Evolutionary conservation across 1,284 basidiomycete species (phyloP).

Genomic region (Malassezia sympodialis): DNA sequence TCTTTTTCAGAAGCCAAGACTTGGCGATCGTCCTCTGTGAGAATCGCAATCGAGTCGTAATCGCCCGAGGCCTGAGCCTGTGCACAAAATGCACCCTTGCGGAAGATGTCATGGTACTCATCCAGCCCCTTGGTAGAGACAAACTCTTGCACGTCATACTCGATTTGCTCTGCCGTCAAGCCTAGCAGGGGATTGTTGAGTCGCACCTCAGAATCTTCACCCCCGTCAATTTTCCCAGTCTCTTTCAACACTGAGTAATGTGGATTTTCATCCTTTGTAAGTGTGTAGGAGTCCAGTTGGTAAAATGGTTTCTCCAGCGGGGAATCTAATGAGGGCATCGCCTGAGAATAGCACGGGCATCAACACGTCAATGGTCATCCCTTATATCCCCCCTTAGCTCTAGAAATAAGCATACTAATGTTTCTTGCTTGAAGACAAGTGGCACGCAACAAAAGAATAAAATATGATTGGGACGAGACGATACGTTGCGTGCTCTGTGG

Average conservation of each 20-base stretch:
- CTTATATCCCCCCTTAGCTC: not conserved
- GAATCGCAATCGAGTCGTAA: slow-evolving; percentile 55
- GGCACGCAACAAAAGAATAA: not conserved
- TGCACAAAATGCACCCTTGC: slow-evolving; percentile 39
- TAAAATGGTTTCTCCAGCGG: not conserved
- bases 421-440: not conserved
- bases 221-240: not conserved
- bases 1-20: slow-evolving; percentile 54
- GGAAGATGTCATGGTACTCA: slow-evolving; percentile 26
- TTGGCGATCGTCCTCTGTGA: slow-evolving; percentile 57
- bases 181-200: slow-evolving; percentile 58
- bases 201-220: slow-evolving; percentile 45
- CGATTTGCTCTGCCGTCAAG: slow-evolving; percentile 52
- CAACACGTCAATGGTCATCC: not conserved
- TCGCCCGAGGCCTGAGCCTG: slow-evolving; percentile 33
- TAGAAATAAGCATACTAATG: not conserved
- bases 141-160: slow-evolving; percentile 31
- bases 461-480: not conserved
- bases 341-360: not conserved
- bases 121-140: slow-evolving; percentile 29
- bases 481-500: not conserved
- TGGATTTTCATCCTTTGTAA: not conserved
- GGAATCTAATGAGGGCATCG: not conserved
- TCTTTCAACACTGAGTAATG: slow-evolving; percentile 12
- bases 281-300: not conserved